Conservation (phyloP, 176 grass and related monocot genomes). For the Typha latifolia region DNA sequence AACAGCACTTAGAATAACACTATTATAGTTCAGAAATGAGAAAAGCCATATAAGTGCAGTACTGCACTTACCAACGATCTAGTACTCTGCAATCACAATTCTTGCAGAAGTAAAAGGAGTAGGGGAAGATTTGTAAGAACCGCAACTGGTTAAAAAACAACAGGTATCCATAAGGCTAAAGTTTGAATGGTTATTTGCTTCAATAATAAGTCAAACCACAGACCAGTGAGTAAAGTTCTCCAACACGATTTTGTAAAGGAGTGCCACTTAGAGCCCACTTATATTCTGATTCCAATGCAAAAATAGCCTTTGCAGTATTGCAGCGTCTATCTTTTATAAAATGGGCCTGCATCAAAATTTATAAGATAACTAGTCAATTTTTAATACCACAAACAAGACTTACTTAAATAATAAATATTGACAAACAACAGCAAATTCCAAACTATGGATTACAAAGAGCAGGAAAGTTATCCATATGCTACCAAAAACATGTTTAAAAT, state of each 20-base stretch:
- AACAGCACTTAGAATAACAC: background rate
- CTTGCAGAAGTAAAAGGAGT: constrained; percentile 92
- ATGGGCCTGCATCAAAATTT: constrained; percentile 51
- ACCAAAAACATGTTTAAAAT: too few species aligned
- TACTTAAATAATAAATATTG: background rate
- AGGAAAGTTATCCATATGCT: background rate
- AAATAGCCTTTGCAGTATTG: constrained; percentile 89
- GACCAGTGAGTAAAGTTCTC: constrained; percentile 97
- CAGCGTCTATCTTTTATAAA: constrained; percentile 81
- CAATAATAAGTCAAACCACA: constrained; percentile 17
- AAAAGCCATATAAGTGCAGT: background rate
- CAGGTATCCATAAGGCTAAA: constrained; percentile 24
- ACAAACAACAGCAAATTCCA: background rate
- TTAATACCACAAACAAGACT: background rate
- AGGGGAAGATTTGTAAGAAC: constrained; percentile 89
- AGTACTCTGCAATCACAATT: constrained; percentile 72
- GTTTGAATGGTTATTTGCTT: constrained; percentile 7
- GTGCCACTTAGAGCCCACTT: constrained; percentile 99
- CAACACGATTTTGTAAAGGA: constrained; percentile 90
- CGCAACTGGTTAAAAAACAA: constrained; percentile 56
- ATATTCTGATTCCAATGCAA: constrained; percentile 66
- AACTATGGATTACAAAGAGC: background rate
- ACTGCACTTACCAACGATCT: constrained; percentile 44
- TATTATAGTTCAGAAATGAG: background rate
- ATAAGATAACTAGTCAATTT: constrained; percentile 7